A percentile compares a stretch with the other conserved stretches of the same genome.
Conservation (phyloP, 495 filamentous ascomycete species). For the Penicillium waksmanii region DNA sequence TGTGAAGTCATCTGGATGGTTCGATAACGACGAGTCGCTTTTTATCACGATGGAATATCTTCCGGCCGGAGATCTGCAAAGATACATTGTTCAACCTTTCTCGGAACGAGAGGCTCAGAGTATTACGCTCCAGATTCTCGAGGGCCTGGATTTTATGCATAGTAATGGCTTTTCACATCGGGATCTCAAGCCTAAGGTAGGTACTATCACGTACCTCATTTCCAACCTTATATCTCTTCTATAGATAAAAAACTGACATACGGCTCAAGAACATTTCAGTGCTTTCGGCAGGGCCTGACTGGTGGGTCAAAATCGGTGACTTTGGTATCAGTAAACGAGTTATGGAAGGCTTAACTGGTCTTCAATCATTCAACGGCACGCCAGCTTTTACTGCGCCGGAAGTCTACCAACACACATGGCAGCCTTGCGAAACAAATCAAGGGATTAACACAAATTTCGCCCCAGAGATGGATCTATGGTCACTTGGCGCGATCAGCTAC, state of each 20-base stretch:
- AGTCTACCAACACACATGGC: constrained; percentile 17
- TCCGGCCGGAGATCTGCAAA: constrained; percentile 19
- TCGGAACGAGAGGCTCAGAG: constrained; percentile 21
- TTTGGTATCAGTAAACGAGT: constrained; percentile 52
- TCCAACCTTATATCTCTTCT: neutral
- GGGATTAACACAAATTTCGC: neutral
- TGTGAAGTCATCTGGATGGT: constrained; percentile 40
- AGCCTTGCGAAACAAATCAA: neutral
- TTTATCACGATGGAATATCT: constrained; percentile 44
- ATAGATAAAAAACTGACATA: constrained; percentile 1
- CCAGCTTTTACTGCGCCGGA: constrained; percentile 46
- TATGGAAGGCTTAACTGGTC: constrained; percentile 22
- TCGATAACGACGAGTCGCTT: constrained; percentile 27
- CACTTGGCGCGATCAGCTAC: constrained; percentile 13
- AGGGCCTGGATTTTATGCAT: constrained; percentile 34
- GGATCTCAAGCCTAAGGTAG: constrained; percentile 32
- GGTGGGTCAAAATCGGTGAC: constrained; percentile 55
- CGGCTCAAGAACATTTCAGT: constrained; percentile 39
- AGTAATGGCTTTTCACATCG: constrained; percentile 28
- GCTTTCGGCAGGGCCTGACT: constrained; percentile 25
- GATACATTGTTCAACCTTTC: constrained; percentile 12
- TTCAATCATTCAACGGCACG: constrained; percentile 36
- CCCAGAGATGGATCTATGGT: constrained; percentile 17
- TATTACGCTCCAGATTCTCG: constrained; percentile 24
- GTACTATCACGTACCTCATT: neutral